Evolutionary conservation across 129 eudicot genomes (phyloP).

Genomic region (Chrysanthemum lavandulifolium): DNA sequence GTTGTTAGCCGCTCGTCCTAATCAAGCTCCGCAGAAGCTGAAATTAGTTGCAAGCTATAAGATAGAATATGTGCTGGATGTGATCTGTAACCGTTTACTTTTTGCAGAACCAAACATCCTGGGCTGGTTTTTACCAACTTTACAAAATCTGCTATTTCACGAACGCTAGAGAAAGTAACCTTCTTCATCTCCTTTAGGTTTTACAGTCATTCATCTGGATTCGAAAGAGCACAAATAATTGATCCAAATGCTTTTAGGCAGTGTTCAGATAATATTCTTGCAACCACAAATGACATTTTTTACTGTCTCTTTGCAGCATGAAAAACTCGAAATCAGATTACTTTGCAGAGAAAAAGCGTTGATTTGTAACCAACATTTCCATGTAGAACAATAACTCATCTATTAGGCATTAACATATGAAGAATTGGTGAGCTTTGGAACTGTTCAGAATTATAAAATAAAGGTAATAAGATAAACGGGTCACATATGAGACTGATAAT

Average conservation of each 20-base stretch:
- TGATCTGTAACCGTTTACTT: neutral
- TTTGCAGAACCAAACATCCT: neutral
- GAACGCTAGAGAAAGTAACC: neutral
- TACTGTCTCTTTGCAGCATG: neutral
- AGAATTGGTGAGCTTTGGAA: too few relatives aligned
- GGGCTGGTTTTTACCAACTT: neutral
- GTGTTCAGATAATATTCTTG: neutral
- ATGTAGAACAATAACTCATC: neutral
- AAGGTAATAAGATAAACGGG: neutral
- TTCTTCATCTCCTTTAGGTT: neutral
- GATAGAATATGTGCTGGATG: neutral
- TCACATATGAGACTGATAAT: slow-evolving; percentile 14
- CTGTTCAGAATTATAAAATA: neutral
- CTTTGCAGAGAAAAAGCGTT: neutral
- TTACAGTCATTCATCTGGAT: neutral
- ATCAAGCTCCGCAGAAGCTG: neutral
- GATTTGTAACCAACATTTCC: neutral
- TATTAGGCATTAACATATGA: neutral
- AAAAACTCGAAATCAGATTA: neutral
- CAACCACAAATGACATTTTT: slow-evolving; percentile 2
- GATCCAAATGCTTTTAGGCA: neutral
- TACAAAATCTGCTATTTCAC: neutral
- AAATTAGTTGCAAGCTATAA: slow-evolving; percentile 6
- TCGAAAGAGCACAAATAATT: neutral
- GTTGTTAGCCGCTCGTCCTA: neutral